Conservation (phyloP, 441 rosid species). For the Mallotus japonicus region DNA sequence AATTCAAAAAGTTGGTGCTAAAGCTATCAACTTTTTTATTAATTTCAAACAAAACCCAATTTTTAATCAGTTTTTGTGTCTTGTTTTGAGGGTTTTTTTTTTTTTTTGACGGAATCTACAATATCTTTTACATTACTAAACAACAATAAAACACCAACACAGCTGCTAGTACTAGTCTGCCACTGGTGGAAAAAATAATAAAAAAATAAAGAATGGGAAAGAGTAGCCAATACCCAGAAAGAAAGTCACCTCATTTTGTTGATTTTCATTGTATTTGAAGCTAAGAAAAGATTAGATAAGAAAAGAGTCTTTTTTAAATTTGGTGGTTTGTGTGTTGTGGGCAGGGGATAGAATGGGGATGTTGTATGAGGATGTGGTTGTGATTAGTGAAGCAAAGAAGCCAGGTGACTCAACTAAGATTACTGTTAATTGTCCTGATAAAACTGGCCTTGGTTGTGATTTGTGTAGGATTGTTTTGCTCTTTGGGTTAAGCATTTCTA, state of each 20-base stretch:
- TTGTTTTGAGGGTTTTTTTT: neutral
- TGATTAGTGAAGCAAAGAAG: slow-evolving; percentile 45
- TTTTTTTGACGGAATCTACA: slow-evolving; percentile 32
- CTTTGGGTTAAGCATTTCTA: slow-evolving; percentile 58
- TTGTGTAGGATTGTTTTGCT: slow-evolving; percentile 55
- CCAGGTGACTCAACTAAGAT: slow-evolving; percentile 43
- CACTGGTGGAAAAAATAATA: too few species aligned
- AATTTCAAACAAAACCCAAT: neutral
- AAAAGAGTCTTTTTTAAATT: neutral
- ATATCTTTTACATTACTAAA: slow-evolving; percentile 6
- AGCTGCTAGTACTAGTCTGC: neutral
- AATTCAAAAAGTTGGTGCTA: slow-evolving; percentile 1
- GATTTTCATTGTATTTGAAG: neutral
- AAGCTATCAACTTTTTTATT: neutral
- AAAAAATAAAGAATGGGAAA: neutral
- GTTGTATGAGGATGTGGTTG: slow-evolving; percentile 49
- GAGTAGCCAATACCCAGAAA: neutral
- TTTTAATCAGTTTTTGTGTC: neutral
- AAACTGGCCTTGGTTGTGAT: slow-evolving; percentile 69
- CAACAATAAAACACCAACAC: slow-evolving; percentile 5
- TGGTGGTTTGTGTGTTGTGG: neutral
- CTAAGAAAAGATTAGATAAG: neutral
- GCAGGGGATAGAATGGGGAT: slow-evolving; percentile 38
- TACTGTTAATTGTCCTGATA: slow-evolving; percentile 66
- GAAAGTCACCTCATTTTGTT: slow-evolving; percentile 10